Evolutionary conservation across 768 basidiomycete genomes (phyloP).

Genomic region (Gloeostereum incarnatum): DNA sequence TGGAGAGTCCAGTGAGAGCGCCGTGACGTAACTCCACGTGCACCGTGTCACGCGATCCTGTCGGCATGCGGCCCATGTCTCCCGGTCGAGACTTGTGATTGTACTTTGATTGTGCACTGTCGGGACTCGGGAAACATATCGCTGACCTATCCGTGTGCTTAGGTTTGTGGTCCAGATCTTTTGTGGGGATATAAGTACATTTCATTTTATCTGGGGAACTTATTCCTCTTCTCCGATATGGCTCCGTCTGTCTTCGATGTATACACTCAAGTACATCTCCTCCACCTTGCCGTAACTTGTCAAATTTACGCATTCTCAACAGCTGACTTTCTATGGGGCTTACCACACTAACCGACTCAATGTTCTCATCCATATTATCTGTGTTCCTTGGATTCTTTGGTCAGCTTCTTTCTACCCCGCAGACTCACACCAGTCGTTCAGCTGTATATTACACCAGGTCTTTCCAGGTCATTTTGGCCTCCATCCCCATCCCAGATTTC

Average conservation of each 20-base stretch:
- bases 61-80: no score
- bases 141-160: no score
- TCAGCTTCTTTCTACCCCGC: slow-evolving; percentile 18
- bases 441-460: slow-evolving; percentile 38
- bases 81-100: no score
- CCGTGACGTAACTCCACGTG: no score
- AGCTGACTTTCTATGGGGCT: slow-evolving; percentile 91
- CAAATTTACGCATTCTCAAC: slow-evolving; percentile 8
- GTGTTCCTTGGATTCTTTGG: slow-evolving; percentile 82
- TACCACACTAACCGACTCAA: slow-evolving; percentile 85
- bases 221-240: slow-evolving; percentile 14
- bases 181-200: no score
- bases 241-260: slow-evolving; percentile 46
- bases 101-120: no score
- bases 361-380: slow-evolving; percentile 76
- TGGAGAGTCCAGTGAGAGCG: no score
- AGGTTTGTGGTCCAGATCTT: no score
- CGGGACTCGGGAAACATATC: no score
- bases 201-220: no score
- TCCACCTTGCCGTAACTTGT: neutral
- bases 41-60: no score
- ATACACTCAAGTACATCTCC: slow-evolving; percentile 51
- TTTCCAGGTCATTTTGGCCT: slow-evolving; percentile 39
- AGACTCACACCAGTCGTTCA: neutral
- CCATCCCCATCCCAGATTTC: slow-evolving; percentile 41